Evolutionary conservation across 78 protist genomes (phyloP).

Genomic region (Cavenderia fasciculata): DNA sequence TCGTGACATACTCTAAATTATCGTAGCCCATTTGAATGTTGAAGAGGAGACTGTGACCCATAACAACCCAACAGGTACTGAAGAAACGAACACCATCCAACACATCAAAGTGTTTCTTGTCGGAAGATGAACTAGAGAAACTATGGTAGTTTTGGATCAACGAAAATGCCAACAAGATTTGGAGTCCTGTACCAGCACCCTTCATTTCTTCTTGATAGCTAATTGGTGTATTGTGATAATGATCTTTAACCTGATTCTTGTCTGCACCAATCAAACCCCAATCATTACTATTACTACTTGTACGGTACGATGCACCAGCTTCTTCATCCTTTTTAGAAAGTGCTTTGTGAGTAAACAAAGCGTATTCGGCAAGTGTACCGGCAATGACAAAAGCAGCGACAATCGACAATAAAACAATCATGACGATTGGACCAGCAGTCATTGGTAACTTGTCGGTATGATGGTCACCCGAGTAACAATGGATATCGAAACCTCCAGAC

Average conservation of each 20-base stretch:
- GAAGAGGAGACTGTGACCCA: constrained; percentile 52
- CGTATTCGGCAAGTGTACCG: neutral
- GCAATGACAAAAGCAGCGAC: neutral
- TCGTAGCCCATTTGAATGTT: constrained; percentile 7
- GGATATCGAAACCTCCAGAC: neutral
- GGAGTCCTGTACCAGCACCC: neutral
- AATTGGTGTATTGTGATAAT: neutral
- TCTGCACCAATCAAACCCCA: neutral
- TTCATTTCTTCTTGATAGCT: neutral
- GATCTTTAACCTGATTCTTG: neutral
- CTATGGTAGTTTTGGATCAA: constrained; percentile 14
- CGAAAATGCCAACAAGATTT: constrained; percentile 13
- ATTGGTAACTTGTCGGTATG: neutral
- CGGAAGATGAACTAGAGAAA: neutral
- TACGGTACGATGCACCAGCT: neutral
- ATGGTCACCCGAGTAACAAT: neutral
- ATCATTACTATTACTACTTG: neutral
- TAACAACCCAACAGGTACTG: constrained; percentile 30
- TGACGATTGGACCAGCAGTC: constrained; percentile 13
- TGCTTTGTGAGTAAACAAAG: neutral
- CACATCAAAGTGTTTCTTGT: constrained; percentile 5
- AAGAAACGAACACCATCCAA: constrained; percentile 59
- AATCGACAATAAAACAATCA: neutral
- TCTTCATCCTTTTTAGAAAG: neutral
- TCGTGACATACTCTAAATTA: neutral